These are phyloP conservation scores for Talaromyces sp. DNA, from an alignment of 2,329 filamentous ascomycete genomes.

Conservation along the genomic window DNA sequence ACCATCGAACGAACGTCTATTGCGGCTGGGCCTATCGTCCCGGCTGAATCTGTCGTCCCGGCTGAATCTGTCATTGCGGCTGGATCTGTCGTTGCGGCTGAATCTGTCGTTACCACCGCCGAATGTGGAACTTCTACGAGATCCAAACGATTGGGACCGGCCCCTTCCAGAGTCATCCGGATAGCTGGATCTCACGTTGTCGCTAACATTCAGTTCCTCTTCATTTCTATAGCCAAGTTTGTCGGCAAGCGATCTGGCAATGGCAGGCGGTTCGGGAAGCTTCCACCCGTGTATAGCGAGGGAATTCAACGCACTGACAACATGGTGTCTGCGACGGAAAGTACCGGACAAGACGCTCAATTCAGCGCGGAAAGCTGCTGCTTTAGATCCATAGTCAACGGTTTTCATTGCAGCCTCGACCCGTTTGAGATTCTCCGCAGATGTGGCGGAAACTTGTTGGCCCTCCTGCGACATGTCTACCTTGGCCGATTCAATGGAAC, in stretches of 20 bases:
- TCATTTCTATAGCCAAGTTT: slow-evolving; percentile 27
- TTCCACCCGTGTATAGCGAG: slow-evolving; percentile 46
- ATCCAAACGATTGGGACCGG: neutral
- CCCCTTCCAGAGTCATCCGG: neutral
- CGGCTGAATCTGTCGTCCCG: neutral
- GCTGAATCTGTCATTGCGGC: neutral
- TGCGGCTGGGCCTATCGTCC: neutral
- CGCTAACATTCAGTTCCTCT: slow-evolving; percentile 20
- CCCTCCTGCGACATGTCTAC: slow-evolving; percentile 31
- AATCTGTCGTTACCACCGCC: neutral
- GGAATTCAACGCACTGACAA: slow-evolving; percentile 43
- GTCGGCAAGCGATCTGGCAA: slow-evolving; percentile 18
- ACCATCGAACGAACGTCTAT: neutral
- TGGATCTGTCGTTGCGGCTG: neutral
- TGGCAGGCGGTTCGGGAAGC: slow-evolving; percentile 36
- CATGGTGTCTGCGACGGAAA: slow-evolving; percentile 30
- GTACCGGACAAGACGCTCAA: slow-evolving; percentile 18
- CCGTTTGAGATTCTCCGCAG: slow-evolving; percentile 12
- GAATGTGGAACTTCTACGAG: neutral
- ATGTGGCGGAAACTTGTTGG: slow-evolving; percentile 12
- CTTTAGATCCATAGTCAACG: slow-evolving; percentile 23
- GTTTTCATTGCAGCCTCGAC: slow-evolving; percentile 31
- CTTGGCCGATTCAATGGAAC: slow-evolving; percentile 38
- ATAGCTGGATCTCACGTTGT: neutral
- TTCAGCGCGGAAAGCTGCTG: slow-evolving; percentile 26